A percentile compares a stretch with the other conserved stretches of the same genome.
Conservation (phyloP, 148 eudicot genomes). For the Linanthus parryae region DNA sequence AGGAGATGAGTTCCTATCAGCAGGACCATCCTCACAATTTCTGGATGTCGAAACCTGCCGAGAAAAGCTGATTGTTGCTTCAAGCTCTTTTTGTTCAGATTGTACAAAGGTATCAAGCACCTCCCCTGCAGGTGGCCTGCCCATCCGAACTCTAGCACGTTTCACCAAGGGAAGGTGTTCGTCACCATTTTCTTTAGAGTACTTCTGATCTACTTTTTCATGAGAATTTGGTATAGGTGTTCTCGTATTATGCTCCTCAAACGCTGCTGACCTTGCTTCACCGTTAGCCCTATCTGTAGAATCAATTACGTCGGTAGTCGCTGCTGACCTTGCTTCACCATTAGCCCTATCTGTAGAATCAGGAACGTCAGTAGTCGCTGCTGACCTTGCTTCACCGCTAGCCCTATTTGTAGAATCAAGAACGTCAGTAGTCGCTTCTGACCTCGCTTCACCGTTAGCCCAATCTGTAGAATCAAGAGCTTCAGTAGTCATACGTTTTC, state of each 20-base stretch:
- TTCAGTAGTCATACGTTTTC: constrained; percentile 48
- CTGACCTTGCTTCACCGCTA: too few relatives aligned
- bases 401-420: too few relatives aligned
- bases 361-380: too few relatives aligned
- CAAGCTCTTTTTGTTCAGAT: constrained; percentile 32
- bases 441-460: too few relatives aligned
- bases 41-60: constrained; percentile 16
- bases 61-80: constrained; percentile 16
- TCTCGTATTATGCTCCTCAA: constrained; percentile 18
- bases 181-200: constrained; percentile 73
- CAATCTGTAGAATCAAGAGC: too few relatives aligned
- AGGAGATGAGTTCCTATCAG: constrained; percentile 16
- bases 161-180: constrained; percentile 90
- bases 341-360: constrained; percentile 28
- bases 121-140: constrained; percentile 46
- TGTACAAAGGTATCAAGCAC: constrained; percentile 29
- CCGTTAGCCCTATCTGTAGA: constrained; percentile 25
- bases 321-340: constrained; percentile 24
- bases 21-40: constrained; percentile 24
- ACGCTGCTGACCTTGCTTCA: constrained; percentile 23
- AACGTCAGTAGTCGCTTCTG: too few relatives aligned
- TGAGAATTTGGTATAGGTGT: constrained; percentile 13
- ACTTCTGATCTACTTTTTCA: constrained; percentile 25
- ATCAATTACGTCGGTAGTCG: constrained; percentile 32
- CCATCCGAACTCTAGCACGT: constrained; percentile 97